Evolutionary conservation across 2,329 filamentous ascomycete species (phyloP).

Genomic region (Hymenoscyphus fructigenus): DNA sequence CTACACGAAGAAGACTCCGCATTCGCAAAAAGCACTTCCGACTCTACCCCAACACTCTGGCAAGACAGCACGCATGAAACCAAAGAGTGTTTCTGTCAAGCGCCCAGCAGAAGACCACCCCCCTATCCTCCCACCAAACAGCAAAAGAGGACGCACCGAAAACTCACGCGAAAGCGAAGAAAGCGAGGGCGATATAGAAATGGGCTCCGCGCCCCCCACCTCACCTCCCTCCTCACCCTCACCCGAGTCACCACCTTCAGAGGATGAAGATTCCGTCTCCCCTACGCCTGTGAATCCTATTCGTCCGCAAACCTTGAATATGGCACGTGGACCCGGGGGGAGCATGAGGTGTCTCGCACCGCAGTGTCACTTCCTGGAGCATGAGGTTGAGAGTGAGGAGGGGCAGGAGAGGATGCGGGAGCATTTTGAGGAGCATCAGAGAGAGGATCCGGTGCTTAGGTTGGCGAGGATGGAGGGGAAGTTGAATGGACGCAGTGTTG

Average conservation of each 20-base stretch:
- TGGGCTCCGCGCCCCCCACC: not conserved
- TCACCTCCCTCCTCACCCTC: not conserved
- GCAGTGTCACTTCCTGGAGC: constrained; percentile 10
- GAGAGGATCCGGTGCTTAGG: constrained; percentile 5
- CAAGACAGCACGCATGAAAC: constrained; percentile 7
- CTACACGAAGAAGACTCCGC: not conserved
- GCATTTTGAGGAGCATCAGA: constrained; percentile 6
- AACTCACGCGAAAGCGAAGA: not conserved
- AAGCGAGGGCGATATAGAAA: not conserved
- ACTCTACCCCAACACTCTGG: constrained; percentile 6
- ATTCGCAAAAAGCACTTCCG: constrained; percentile 12
- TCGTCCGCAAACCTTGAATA: constrained; percentile 5
- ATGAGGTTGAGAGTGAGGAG: not conserved
- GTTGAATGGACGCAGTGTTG: constrained; percentile 9
- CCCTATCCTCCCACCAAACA: not conserved
- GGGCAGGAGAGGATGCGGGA: constrained; percentile 5
- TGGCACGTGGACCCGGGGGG: constrained; percentile 9
- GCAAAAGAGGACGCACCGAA: not conserved
- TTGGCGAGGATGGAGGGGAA: constrained; percentile 7
- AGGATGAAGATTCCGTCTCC: not conserved
- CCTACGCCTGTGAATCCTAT: not conserved
- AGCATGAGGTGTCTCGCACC: constrained; percentile 1
- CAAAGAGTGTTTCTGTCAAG: not conserved
- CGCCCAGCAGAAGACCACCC: not conserved
- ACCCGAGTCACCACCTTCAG: not conserved